Base-by-base conservation (phyloP, 345 rosid genomes). In the Abelmoschus esculentus region DNA sequence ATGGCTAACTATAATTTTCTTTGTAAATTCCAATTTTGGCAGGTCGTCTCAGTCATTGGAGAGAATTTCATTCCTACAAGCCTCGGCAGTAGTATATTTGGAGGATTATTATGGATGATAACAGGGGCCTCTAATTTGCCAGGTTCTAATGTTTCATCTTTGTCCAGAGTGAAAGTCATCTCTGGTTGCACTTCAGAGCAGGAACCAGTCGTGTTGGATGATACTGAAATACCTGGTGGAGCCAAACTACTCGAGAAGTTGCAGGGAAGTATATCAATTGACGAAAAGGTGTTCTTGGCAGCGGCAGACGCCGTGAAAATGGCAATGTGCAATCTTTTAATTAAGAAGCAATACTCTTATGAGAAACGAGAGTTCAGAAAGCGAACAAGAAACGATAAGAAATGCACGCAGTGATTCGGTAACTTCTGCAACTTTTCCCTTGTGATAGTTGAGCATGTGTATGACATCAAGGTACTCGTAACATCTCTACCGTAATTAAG, bases 301-400 rank as follows among this genome's bases (percentile, higher is more conserved):
- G 97, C 90, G 61, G 87, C 97, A 6, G 88, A 91, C 77, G 93
- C 99, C 66, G 86, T 87, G 67, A 88, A 86, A 80, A 65, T 80
- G 65, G 88, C 99, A 36, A 86, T 88, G 93, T 84, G 84, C 64
- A 88, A 84, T 69, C 73, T 88, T 81, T 73, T 95, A 78, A 85
- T 83, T 66, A 95, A 95, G 89, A 95, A 91, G 84, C 96, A 89
- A 70, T 95, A 95, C 73, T 69, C 96, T 6, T 70, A 70, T 0
- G 96, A 87, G 73, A 88, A 78, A 28, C 80, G 96, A 65, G 99
- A 95, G 73, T 88, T 85, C 59, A 81, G 96, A 79, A 95, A 89
- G 85, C 90, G 88, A 80, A 85, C 83, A 36, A 84, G 97, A 80
- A 95, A 95, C 70, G 97, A 95, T 69, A 86, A 75, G 80, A 95